Base-by-base conservation (phyloP, 352 stramenopile genomes). In the Phytopythium cucurbitacearum region DNA sequence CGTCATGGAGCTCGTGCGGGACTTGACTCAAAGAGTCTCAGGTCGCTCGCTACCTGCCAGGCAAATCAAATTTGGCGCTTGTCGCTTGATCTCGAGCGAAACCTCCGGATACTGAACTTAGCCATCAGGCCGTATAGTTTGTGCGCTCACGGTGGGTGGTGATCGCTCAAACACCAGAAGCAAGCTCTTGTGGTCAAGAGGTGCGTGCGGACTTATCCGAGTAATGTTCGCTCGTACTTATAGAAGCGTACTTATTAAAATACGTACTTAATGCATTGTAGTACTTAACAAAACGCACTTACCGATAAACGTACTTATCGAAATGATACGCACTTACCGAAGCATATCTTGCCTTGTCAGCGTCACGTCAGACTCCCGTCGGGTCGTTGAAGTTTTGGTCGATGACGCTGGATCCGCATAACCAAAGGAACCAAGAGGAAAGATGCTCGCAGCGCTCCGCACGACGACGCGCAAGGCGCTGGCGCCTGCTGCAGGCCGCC, bases 1-100 rank as follows among this genome's bases (percentile, higher is more conserved):
- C 52, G 71, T 83, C 72, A 82, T 88, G 33, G n/a, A 41, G 36
- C 32, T 51, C 33, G 46, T 36, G 51, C 21, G 21, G 21, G 21
- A 10, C 37, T 53, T 48, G 28, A 56, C 15, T 11, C 33, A 56
- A 21, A 57, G 28, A 34, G 35, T n/a, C 41, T 54, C 13, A 40
- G 50, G 48, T 11, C 40, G 21, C 21, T 28, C 21, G 21, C 21
- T 28, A 28, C 9, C 43, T 49, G 9, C n/a, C 10, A 21, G 10
- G n/a, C 10, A 12, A 21, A 28, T 49, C 10, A 15, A 28, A 11
- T 49, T 49, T 49, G 43, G 21, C 21, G 21, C 21, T 28, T 28
- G 21, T 28, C 21, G 1, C 21, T 28, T 28, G 21, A 28, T 28
- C 21, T 28, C 21, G 21, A 28, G 21, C 21, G 21, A 28, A 28